Base-by-base conservation (phyloP, 495 filamentous ascomycete genomes). In the Friedmanniomyces endolithicus region DNA sequence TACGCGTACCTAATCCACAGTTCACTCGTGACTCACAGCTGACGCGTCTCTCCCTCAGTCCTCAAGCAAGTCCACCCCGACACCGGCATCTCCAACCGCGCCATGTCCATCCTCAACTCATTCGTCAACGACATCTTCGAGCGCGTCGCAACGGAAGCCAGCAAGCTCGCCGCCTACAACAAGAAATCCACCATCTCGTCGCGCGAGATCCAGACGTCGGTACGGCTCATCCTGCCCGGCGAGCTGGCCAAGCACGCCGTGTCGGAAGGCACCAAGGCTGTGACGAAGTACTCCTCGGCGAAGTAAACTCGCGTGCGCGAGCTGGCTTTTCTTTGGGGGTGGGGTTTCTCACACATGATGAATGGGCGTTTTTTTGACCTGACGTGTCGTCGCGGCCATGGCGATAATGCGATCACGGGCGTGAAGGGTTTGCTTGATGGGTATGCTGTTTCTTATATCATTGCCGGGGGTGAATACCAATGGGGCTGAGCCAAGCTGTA, bases 181-280 rank as follows among this genome's bases (percentile, higher is more conserved):
- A 98, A 98, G 86, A 98, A 98, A 80, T 96, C 90, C 44, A 98
- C 92, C 74, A 98, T 98, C 77, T 97, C 92, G 23, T 95, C 90
- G 59, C 85, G 92, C 70, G 92, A 98, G 76, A 98, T 98, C 70
- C 92, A 98, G 81, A 98, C 92, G 63, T 98, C 92, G 59, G 92
- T 98, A 61, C 84, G 92, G 56, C 83, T 98, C 41, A 98, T 98
- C 72, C 87, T 98, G 19, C 92, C 92, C 39, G 92, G 92, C 72
- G 92, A 98, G 78, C 80, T 98, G 55, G 92, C 92, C 69, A 98
- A 98, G 84, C 92, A 98, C 74, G 92, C 92, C 65, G 92, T 98
- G 27, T 98, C 92, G 64, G 92, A 98, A 76, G 92, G 92, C 67
- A 98, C 92, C 71, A 98, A 98, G 88, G 92, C 92, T 53, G 92